These are phyloP conservation scores for Lasiosphaeris hirsuta DNA, from an alignment of 495 filamentous ascomycete genomes.

Conservation along the genomic window DNA sequence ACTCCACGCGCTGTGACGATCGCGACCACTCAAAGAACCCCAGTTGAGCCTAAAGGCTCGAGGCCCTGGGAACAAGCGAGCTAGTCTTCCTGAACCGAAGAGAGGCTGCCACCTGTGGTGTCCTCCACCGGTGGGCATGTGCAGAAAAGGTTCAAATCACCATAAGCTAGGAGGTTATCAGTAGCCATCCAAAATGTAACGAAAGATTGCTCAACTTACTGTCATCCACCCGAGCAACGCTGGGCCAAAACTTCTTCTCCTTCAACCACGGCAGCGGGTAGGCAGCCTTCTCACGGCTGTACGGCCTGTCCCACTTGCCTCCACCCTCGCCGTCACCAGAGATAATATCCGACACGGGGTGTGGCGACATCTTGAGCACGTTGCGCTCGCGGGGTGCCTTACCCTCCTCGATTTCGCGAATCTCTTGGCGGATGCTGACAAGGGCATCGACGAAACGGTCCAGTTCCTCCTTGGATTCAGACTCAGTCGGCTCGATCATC, in stretches of 20 bases:
- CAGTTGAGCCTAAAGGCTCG: not conserved
- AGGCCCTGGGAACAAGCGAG: too few species aligned
- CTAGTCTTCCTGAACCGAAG: constrained; percentile 22
- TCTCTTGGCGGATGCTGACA: constrained; percentile 84
- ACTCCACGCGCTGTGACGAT: not conserved
- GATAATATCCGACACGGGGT: constrained; percentile 80
- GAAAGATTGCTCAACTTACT: constrained; percentile 51
- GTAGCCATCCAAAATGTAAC: not conserved
- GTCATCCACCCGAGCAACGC: constrained; percentile 85
- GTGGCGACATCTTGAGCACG: constrained; percentile 88
- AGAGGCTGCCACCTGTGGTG: constrained; percentile 36
- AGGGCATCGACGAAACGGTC: constrained; percentile 94
- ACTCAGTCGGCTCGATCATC: constrained; percentile 99
- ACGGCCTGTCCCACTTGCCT: constrained; percentile 70
- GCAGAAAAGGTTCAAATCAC: constrained; percentile 92
- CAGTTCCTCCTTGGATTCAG: constrained; percentile 87
- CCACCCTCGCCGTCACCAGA: constrained; percentile 46
- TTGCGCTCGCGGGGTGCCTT: constrained; percentile 75
- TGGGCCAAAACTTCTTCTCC: constrained; percentile 99
- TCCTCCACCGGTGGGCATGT: constrained; percentile 85
- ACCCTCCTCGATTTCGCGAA: constrained; percentile 79
- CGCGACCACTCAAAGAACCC: not conserved
- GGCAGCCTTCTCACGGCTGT: constrained; percentile 78
- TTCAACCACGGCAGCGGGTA: constrained; percentile 82
- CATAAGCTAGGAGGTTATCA: constrained; percentile 61